Conservation (phyloP, 805 yeast species). For the Ogataea neopini region DNA sequence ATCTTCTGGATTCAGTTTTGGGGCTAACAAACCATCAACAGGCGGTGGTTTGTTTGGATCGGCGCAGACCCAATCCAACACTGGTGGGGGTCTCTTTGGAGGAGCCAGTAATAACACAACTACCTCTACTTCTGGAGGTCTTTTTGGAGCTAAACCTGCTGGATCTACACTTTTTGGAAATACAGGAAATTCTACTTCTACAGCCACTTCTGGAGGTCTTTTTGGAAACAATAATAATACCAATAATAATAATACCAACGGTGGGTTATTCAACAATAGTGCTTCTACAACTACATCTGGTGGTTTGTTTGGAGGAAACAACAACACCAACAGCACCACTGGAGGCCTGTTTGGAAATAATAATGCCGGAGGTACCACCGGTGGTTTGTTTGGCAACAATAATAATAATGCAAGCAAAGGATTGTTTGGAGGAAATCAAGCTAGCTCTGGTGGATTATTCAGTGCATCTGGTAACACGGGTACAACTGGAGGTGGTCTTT, state of each 20-base stretch:
- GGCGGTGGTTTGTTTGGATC: conserved; percentile 14
- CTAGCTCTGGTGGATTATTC: too few species aligned
- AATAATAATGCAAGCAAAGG: too few species aligned
- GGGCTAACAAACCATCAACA: conserved; percentile 13
- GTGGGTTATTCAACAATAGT: background rate
- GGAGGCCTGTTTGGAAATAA: background rate
- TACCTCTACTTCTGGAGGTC: conserved; percentile 5
- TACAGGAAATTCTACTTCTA: conserved; percentile 9
- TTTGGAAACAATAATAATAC: conserved; percentile 25
- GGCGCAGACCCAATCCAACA: conserved; percentile 1
- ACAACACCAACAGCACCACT: background rate
- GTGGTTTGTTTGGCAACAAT: too few species aligned
- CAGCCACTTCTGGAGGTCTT: conserved; percentile 26
- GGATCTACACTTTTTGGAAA: conserved; percentile 3
- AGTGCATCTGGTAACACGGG: too few species aligned
- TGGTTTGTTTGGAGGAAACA: conserved; percentile 16
- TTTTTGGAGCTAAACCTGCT: conserved; percentile 9
- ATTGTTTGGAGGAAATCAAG: too few species aligned
- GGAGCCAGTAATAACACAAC: conserved; percentile 7
- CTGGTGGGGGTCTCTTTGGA: conserved; percentile 13
- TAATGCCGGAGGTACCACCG: too few species aligned
- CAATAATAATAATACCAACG: background rate
- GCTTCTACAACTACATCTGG: conserved; percentile 8
- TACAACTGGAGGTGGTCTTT: too few species aligned
- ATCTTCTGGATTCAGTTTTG: conserved; percentile 16